Conservation (phyloP, 2,329 filamentous ascomycete genomes). For the Aureobasidium sp. region DNA sequence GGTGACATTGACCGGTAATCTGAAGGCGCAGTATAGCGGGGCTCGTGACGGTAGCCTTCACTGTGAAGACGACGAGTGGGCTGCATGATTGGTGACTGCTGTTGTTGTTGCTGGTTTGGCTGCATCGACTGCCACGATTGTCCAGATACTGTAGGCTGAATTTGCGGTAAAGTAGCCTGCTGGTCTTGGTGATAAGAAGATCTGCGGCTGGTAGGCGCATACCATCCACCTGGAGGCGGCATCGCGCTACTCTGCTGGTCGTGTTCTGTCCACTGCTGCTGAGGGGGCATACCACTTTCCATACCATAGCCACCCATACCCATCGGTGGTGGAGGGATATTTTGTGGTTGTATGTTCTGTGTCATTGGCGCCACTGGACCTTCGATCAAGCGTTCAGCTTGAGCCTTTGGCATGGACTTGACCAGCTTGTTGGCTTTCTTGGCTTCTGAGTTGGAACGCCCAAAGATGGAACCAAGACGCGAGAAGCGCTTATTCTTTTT, state of each 20-base stretch:
- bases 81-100: neutral
- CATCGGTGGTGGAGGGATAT: conserved; percentile 1
- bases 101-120: neutral
- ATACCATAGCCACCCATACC: neutral
- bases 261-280: conserved; percentile 1
- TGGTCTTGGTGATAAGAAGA: conserved; percentile 4
- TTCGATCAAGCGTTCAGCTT: neutral
- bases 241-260: neutral
- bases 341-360: conserved; percentile 12
- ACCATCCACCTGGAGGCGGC: conserved; percentile 23
- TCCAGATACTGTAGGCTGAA: neutral
- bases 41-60: conserved; percentile 18
- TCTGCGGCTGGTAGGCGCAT: conserved; percentile 19
- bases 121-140: conserved; percentile 3
- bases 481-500: conserved; percentile 42
- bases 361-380: neutral
- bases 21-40: neutral
- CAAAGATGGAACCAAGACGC: conserved; percentile 38
- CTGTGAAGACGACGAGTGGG: conserved; percentile 20
- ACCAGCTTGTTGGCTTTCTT: conserved; percentile 22
- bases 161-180: neutral
- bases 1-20: conserved; percentile 14
- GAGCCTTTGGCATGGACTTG: conserved; percentile 1
- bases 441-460: conserved; percentile 30
- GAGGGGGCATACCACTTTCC: neutral